Conservation (phyloP, 2,329 filamentous ascomycete species). For the Beauveria varroae region DNA sequence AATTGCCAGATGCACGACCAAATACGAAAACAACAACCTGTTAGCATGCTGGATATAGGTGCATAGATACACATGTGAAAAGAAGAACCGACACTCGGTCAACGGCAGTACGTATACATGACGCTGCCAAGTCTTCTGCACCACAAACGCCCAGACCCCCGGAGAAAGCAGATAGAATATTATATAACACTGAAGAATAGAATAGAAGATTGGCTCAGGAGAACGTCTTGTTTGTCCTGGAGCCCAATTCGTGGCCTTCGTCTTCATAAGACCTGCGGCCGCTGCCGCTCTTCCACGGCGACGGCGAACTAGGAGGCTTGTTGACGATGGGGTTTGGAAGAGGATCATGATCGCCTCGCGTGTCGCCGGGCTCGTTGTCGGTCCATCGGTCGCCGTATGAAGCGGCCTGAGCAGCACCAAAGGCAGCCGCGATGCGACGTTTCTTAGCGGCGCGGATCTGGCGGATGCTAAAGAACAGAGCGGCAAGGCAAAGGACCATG, state of each 20-base stretch:
- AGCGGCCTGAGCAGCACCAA: constrained; percentile 9
- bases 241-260: constrained; percentile 22
- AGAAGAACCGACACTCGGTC: background rate
- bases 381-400: constrained; percentile 11
- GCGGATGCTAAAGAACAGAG: constrained; percentile 30
- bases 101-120: background rate
- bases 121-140: background rate
- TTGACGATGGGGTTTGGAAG: background rate
- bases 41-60: background rate
- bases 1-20: background rate
- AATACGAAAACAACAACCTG: background rate
- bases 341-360: constrained; percentile 13
- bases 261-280: constrained; percentile 23
- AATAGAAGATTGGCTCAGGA: background rate
- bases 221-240: constrained; percentile 10
- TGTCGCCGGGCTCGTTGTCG: constrained; percentile 2
- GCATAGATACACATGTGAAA: background rate
- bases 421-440: constrained; percentile 13
- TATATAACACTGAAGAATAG: background rate
- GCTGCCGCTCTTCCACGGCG: constrained; percentile 21
- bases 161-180: background rate
- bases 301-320: constrained; percentile 2
- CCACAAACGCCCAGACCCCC: background rate
- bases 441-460: constrained; percentile 20
- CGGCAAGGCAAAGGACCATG: constrained; percentile 34